phyloP scores from a whole-genome alignment of 129 eudicot genomes.

The Chrysanthemum seticuspe region DNA sequence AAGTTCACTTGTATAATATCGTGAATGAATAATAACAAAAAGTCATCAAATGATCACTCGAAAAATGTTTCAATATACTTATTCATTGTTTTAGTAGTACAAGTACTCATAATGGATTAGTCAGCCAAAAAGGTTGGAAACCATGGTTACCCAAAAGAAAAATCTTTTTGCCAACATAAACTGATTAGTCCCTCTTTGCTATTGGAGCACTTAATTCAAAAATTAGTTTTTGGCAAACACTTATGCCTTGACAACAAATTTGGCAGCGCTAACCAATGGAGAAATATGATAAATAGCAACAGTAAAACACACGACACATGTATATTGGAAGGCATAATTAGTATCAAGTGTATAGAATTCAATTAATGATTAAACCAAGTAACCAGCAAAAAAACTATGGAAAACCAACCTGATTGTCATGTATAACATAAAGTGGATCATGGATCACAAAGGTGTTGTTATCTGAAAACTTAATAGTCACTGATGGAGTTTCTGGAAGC shows the following conservation, averaged over 20 bases:
- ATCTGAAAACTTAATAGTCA: constrained; percentile 55
- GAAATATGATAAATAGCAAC: neutral
- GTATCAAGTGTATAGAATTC: neutral
- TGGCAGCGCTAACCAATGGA: too few species aligned
- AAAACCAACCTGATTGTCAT: constrained; percentile 63
- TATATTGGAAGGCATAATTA: neutral
- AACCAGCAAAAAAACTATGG: constrained; percentile 12
- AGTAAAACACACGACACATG: constrained; percentile 6
- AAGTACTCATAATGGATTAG: neutral
- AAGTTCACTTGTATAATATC: too few species aligned
- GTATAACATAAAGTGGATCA: constrained; percentile 60
- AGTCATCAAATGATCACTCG: neutral
- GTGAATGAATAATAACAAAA: neutral
- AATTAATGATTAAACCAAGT: neutral
- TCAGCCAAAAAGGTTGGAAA: too few species aligned
- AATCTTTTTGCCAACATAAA: neutral
- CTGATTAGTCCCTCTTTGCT: neutral
- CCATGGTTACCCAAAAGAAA: neutral
- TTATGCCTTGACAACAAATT: too few species aligned
- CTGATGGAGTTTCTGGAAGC: constrained; percentile 58
- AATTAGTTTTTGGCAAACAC: neutral
- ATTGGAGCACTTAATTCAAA: constrained; percentile 10
- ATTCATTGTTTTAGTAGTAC: constrained; percentile 9
- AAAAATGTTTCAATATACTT: neutral
- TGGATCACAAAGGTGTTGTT: constrained; percentile 71